A percentile compares a stretch with the other conserved stretches of the same genome.
Evolutionary conservation across 495 filamentous ascomycete genomes (phyloP).

Genomic region (Hypoxylon fragiforme): DNA sequence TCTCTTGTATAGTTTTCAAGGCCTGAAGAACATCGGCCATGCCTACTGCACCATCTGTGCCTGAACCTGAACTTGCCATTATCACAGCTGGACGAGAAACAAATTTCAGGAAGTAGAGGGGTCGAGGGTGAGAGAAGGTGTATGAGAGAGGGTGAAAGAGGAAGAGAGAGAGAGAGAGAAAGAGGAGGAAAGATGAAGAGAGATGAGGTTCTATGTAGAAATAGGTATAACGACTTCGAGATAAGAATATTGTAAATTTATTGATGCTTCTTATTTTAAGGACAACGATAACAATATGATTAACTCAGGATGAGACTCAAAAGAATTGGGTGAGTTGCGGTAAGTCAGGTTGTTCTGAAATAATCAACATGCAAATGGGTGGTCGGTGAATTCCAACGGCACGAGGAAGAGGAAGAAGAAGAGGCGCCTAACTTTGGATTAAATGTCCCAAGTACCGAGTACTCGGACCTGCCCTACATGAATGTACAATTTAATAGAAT

Average conservation of each 20-base stretch:
- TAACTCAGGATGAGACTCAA: background rate
- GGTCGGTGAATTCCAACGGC: slow-evolving; percentile 4
- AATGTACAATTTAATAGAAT: background rate
- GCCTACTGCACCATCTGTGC: slow-evolving; percentile 24
- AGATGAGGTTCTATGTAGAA: background rate
- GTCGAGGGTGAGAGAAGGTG: too few relatives aligned
- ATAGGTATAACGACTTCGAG: slow-evolving; percentile 6
- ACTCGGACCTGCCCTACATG: slow-evolving; percentile 11
- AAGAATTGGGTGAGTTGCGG: slow-evolving; percentile 4
- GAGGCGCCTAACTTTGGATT: slow-evolving; percentile 21
- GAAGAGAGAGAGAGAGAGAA: too few relatives aligned
- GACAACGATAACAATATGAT: background rate
- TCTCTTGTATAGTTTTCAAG: slow-evolving; percentile 57
- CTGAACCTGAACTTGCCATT: slow-evolving; percentile 34
- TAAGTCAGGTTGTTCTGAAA: background rate
- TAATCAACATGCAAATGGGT: background rate
- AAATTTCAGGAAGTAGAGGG: too few relatives aligned
- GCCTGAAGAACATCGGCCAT: slow-evolving; percentile 57
- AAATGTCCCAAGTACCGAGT: slow-evolving; percentile 8
- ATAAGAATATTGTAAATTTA: slow-evolving; percentile 1
- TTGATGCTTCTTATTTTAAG: background rate
- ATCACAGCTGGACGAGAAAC: slow-evolving; percentile 12
- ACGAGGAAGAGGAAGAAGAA: slow-evolving; percentile 9
- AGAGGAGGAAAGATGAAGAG: too few relatives aligned
- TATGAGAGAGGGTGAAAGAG: too few relatives aligned